phyloP scores from a whole-genome alignment of 75 land plant genomes.

The Larix kaempferi region DNA sequence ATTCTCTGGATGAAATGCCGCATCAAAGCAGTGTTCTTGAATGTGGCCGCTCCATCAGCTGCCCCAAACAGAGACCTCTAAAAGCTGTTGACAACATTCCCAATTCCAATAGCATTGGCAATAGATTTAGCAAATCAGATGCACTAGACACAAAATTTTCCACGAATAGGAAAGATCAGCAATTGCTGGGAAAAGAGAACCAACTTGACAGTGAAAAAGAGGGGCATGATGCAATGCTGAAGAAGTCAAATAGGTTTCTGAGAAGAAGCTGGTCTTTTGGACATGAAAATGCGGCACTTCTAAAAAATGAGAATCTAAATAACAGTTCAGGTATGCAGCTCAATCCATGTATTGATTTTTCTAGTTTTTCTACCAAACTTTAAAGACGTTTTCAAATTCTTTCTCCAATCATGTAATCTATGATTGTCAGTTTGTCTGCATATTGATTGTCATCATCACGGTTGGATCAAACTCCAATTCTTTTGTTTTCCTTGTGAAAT shows the following conservation, averaged over 20 bases:
- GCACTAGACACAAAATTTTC: background rate
- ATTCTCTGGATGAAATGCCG: background rate
- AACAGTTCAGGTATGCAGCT: background rate
- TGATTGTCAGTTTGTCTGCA: background rate
- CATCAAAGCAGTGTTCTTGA: background rate
- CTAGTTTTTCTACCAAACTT: background rate
- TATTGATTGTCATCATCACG: background rate
- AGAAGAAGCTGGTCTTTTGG: constrained; percentile 7
- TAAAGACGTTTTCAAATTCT: background rate
- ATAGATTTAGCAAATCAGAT: background rate
- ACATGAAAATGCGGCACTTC: background rate
- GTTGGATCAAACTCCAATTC: background rate
- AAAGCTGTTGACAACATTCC: background rate
- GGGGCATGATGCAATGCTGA: background rate
- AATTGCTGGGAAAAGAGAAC: constrained; percentile 5
- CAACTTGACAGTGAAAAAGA: background rate
- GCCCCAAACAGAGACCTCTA: background rate
- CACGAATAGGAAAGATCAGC: background rate
- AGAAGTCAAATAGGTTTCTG: background rate
- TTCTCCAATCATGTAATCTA: background rate
- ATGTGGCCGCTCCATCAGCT: constrained; percentile 4
- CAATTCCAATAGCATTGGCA: background rate
- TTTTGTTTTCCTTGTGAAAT: background rate
- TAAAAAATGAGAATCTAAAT: background rate
- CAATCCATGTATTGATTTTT: background rate